phyloP scores from a whole-genome alignment of 176 grass and related monocot genomes.

The Hordeum vulgare region DNA sequence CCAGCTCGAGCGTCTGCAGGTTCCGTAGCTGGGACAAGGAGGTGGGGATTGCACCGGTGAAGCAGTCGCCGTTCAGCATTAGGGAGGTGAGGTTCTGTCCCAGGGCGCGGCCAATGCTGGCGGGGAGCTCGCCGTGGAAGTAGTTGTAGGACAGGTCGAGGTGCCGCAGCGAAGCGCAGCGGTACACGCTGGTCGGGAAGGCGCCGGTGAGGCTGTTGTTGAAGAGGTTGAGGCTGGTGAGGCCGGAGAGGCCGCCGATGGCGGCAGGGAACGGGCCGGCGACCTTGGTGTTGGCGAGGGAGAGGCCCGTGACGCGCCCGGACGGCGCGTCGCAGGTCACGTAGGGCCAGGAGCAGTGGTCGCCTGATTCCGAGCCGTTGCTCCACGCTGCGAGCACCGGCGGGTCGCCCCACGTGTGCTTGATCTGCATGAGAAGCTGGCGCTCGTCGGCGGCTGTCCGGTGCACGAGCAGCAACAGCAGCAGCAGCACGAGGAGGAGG shows the following conservation, averaged over 20 bases:
- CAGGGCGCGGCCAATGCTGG: constrained; percentile 24
- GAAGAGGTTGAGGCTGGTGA: constrained; percentile 44
- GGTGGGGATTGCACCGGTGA: constrained; percentile 34
- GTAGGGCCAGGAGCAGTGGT: constrained; percentile 50
- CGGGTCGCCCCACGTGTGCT: constrained; percentile 49
- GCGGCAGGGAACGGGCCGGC: constrained; percentile 19
- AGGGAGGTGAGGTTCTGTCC: constrained; percentile 28
- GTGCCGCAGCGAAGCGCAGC: constrained; percentile 26
- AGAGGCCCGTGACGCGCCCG: constrained; percentile 18
- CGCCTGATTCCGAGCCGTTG: background rate
- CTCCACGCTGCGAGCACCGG: constrained; percentile 38
- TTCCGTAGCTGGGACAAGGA: constrained; percentile 24
- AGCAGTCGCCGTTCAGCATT: constrained; percentile 9
- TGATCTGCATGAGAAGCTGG: constrained; percentile 42
- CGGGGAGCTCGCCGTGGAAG: constrained; percentile 40
- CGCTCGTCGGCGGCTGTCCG: constrained; percentile 13
- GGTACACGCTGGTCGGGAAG: constrained; percentile 43
- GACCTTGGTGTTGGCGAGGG: constrained; percentile 16
- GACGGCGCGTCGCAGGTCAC: constrained; percentile 26
- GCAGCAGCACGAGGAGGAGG: background rate
- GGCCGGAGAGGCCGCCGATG: constrained; percentile 31
- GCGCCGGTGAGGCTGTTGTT: constrained; percentile 37
- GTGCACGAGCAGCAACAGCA: background rate
- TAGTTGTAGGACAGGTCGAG: constrained; percentile 44
- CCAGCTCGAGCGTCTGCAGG: constrained; percentile 14